Conservation (phyloP, 441 rosid species). For the Metrosideros polymorpha region DNA sequence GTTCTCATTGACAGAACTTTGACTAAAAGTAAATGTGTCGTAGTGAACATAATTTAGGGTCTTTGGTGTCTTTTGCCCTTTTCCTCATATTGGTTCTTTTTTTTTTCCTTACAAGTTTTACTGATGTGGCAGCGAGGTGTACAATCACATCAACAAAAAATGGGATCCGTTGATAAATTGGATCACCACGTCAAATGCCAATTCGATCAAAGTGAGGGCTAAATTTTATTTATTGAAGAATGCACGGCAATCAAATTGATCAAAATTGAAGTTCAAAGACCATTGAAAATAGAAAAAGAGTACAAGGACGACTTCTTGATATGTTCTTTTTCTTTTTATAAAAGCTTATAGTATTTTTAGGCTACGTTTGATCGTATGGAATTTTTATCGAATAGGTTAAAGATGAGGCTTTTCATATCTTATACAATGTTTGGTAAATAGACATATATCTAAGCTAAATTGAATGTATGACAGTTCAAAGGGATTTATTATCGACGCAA, state of each 20-base stretch:
- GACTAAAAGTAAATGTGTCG: too few species aligned
- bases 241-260: accelerated
- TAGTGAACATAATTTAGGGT: too few species aligned
- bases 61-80: background rate
- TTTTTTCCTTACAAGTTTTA: background rate
- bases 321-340: background rate
- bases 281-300: background rate
- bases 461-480: too few species aligned
- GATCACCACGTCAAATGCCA: background rate
- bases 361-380: too few species aligned
- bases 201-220: background rate
- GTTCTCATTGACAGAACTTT: too few species aligned
- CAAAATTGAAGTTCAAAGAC: background rate
- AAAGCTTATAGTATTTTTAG: accelerated
- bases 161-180: background rate
- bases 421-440: too few species aligned
- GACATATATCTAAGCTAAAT: too few species aligned
- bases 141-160: background rate
- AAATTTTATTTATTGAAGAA: background rate
- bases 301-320: background rate
- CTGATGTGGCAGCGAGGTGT: background rate
- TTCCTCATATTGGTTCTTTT: background rate
- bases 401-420: too few species aligned
- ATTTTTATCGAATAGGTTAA: too few species aligned
- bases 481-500: background rate